These are phyloP conservation scores for Colletotrichum endophyticum DNA, from an alignment of 2,329 filamentous ascomycete genomes.

Conservation along the genomic window DNA sequence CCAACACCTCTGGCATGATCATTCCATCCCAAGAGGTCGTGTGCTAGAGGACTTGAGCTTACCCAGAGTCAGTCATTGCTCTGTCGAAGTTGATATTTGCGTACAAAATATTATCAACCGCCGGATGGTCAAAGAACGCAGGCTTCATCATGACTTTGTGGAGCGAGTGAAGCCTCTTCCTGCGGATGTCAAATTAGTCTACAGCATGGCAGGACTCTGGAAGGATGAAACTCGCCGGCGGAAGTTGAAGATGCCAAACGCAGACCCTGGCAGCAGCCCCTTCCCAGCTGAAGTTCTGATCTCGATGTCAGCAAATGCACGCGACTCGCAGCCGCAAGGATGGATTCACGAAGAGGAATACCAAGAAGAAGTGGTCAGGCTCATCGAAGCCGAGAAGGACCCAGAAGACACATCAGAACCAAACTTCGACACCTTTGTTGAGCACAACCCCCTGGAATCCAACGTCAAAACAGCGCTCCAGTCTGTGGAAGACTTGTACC, in stretches of 20 bases:
- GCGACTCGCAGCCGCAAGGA: conserved; percentile 72
- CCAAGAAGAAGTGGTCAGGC: conserved; percentile 63
- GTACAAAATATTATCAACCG: conserved; percentile 90
- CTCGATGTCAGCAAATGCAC: conserved; percentile 85
- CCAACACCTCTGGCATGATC: conserved; percentile 80
- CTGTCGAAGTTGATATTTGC: conserved; percentile 87
- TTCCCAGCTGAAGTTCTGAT: conserved; percentile 83
- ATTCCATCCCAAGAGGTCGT: conserved; percentile 64
- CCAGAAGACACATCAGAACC: conserved; percentile 47
- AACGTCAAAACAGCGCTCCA: conserved; percentile 78
- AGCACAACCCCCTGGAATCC: conserved; percentile 54
- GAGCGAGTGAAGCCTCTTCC: conserved; percentile 71
- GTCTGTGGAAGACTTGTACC: conserved; percentile 87
- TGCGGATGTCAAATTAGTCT: conserved; percentile 79
- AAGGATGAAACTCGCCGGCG: conserved; percentile 84
- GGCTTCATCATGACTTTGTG: conserved; percentile 84
- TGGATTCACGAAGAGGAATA: conserved; percentile 96
- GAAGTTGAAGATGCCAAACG: conserved; percentile 72
- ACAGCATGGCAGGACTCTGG: conserved; percentile 95
- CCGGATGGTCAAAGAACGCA: conserved; percentile 74
- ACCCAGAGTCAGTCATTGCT: conserved; percentile 84
- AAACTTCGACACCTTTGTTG: conserved; percentile 71
- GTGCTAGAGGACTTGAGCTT: conserved; percentile 68
- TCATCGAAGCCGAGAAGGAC: conserved; percentile 69
- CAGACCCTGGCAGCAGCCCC: conserved; percentile 70